Percentiles rank a stretch among this genome's conserved stretches.
Conservation (phyloP, 257 asterid species). For the Euphrasia confusa region DNA sequence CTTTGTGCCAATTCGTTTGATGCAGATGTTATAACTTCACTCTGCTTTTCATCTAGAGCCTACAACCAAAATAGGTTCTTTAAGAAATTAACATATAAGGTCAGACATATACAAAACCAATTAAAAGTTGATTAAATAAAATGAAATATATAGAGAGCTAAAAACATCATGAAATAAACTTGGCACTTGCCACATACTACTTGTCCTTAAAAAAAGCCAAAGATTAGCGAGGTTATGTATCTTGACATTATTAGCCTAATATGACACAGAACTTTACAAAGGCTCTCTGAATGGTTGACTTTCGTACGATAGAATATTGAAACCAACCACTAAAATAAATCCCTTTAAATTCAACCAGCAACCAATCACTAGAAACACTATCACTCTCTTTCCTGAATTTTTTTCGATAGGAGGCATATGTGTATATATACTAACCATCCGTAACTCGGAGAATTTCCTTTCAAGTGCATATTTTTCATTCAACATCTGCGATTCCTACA, state of each 20-base stretch:
- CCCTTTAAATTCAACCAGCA: too few species aligned
- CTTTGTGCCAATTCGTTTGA: conserved; percentile 82
- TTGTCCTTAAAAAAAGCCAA: too few species aligned
- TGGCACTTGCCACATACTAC: too few species aligned
- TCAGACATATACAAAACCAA: not conserved
- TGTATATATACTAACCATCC: conserved; percentile 54
- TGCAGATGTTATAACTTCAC: conserved; percentile 76
- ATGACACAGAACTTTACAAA: too few species aligned
- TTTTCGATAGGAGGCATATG: not conserved
- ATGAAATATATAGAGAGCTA: not conserved
- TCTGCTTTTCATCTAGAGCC: conserved; percentile 97
- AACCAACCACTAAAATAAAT: too few species aligned
- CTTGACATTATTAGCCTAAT: too few species aligned
- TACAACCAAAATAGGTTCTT: conserved; percentile 24
- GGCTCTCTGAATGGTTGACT: too few species aligned
- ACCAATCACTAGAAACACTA: too few species aligned
- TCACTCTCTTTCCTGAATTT: too few species aligned
- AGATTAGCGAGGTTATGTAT: too few species aligned
- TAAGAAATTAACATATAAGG: not conserved
- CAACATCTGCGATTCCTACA: conserved; percentile 74
- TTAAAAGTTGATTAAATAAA: conserved; percentile 18
- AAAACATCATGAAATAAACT: too few species aligned
- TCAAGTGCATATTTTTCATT: conserved; percentile 77
- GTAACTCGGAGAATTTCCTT: conserved; percentile 79
- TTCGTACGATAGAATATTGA: too few species aligned